Base-by-base conservation (phyloP, 495 filamentous ascomycete species). In the Aspergillus leporis region DNA sequence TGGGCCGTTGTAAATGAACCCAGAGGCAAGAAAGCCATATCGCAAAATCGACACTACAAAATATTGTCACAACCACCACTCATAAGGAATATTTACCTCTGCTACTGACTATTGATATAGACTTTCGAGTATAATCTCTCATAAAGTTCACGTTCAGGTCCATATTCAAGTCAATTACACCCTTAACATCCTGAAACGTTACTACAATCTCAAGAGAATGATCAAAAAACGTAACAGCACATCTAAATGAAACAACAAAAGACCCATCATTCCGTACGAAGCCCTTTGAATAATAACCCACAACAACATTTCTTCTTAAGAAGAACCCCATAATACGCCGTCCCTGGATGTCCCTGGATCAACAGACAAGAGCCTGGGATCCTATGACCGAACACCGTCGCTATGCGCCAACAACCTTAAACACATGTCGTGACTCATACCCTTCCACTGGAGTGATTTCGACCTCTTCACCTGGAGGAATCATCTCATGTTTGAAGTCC, bases 401-500 rank as follows among this genome's bases (percentile, higher is more conserved):
- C 74, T 80, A 80, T 78, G 74, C 74, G 64, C 70, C 70, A 62
- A 77, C 70, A 69, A 75, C 70, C 61, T 72, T 81, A 75, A 88
- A 89, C 41, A 81, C 68, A 71, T 88, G 87, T 66, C 90, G 78
- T 69, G 85, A 89, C 53, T 77, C 73, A 59, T 81, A 88, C 61
- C 86, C 88, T 51, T 90, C 85, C 22, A 83, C 80, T 34, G 82
- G 59, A 60, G 62, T 66, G 13, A 86, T 71, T 22, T 85, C 73
- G 21, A 90, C 75, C n/a, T 82, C 75, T 67, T 90, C 84, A 28
- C 81, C 76, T 4, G 79, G 70, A n/a, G 85, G 84, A 53, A 95
- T 83, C 93, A 96, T 96, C 49, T 90, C 83, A 66, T 98, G 93
- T n/a, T 83, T 64, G 43, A 98, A 70, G n/a, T 88, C 83, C 94